A percentile compares a stretch with the other conserved stretches of the same genome.
These are phyloP conservation scores for Diophrys sp. DNA, from an alignment of 73 alveolate species.

Conservation along the genomic window DNA sequence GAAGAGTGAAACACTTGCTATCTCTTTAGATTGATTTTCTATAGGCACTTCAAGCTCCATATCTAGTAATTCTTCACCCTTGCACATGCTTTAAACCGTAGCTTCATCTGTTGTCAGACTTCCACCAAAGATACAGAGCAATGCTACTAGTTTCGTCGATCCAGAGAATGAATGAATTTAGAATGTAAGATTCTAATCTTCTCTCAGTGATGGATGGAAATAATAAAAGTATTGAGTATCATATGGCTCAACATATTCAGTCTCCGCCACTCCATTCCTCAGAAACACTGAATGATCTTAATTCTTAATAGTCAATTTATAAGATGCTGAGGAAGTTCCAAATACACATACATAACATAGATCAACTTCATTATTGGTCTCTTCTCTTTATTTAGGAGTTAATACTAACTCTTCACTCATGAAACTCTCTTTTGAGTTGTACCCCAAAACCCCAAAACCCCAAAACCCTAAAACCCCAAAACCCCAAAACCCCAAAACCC, in stretches of 20 bases:
- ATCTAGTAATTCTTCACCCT: neutral
- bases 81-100: neutral
- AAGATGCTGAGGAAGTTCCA: conserved; percentile 10
- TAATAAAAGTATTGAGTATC: conserved; percentile 10
- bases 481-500: too few relatives aligned
- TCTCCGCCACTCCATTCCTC: conserved; percentile 25
- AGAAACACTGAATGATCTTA: conserved; percentile 8
- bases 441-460: conserved; percentile 2
- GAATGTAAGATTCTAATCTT: conserved; percentile 12
- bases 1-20: neutral
- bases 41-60: neutral
- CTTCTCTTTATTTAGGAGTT: conserved; percentile 31
- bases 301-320: conserved; percentile 10
- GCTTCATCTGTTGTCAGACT: neutral
- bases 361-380: conserved; percentile 3
- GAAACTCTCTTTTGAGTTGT: conserved; percentile 25
- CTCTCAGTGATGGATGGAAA: conserved; percentile 9
- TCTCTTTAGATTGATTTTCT: neutral
- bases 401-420: conserved; percentile 34
- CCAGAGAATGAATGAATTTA: conserved; percentile 15
- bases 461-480: too few relatives aligned
- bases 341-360: conserved; percentile 9
- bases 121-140: neutral
- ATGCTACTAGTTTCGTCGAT: neutral
- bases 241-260: conserved; percentile 12